A percentile compares a stretch with the other conserved stretches of the same genome.
phyloP scores from a whole-genome alignment of 306 rosid species.

The Cucurbita ficifolia region DNA sequence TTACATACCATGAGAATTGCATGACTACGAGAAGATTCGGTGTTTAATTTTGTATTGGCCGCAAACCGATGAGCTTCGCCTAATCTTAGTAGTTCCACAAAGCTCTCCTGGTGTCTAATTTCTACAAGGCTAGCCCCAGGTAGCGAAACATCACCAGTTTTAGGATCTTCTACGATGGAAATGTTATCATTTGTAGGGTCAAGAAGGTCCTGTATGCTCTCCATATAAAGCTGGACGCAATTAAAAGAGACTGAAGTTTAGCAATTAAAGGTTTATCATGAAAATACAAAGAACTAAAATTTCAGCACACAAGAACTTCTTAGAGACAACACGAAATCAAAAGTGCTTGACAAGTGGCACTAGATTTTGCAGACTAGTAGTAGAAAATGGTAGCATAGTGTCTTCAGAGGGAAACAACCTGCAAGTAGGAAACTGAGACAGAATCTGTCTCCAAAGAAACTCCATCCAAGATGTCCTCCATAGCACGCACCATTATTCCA shows the following conservation, averaged over 20 bases:
- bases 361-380: background rate
- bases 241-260: conserved; percentile 11
- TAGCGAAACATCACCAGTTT: conserved; percentile 88
- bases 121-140: conserved; percentile 88
- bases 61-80: conserved; percentile 99
- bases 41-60: conserved; percentile 85
- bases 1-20: conserved; percentile 80
- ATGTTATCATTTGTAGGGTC: conserved; percentile 92
- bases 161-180: conserved; percentile 81
- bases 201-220: conserved; percentile 86
- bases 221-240: conserved; percentile 83
- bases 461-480: conserved; percentile 87
- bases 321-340: background rate
- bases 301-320: background rate
- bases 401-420: conserved; percentile 36
- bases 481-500: conserved; percentile 98
- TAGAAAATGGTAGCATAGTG: background rate
- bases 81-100: conserved; percentile 64
- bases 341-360: background rate
- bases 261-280: background rate
- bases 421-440: conserved; percentile 73
- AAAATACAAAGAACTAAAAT: background rate
- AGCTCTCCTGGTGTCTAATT: conserved; percentile 74
- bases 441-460: conserved; percentile 67
- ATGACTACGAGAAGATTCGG: conserved; percentile 98